Evolutionary conservation across 2,329 filamentous ascomycete species (phyloP), one percentile per base, ranked within the genome.

Genomic region (Biscogniauxia mediterranea): DNA sequence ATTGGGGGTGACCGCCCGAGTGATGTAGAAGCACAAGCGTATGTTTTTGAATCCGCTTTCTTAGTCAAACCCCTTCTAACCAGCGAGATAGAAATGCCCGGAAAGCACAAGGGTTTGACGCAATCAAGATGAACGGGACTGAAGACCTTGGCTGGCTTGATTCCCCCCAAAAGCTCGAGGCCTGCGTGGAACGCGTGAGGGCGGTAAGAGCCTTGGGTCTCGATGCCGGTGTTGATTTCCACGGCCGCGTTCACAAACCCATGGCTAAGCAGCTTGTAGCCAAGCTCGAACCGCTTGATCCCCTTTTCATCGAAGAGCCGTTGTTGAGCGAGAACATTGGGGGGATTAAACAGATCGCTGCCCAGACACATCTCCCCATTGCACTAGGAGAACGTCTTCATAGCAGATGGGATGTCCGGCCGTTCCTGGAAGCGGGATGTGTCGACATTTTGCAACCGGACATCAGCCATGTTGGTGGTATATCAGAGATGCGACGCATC

Each of bases 81-180:
- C 15, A 7, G 1, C 56, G 32, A 54, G 63, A 32, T 32, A 87
- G 84, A 3, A 81, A 84, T 68, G 80, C 79, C 5, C 80, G 86
- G 4, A 81, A 83, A 67, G 77, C 78, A 11, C 87, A 90, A 73
- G 88, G 88, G 0, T 87, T 91, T 70, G 85, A 78, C 2, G 81
- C 83, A 3, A 83, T 92, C 58, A 93, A 93, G 72, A 93, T 93
- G 90, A 92, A 93, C 71, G 90, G 83, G 5, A 93, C 90, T 0
- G 88, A 89, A 69, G 90, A 92, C 64, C 75, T 92, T 1, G 87
- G 85, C 65, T 93, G 89, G 89, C 80, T 93, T 0, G 91, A 93
- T 73, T 89, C 88, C 0, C 90, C 90, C 0, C 78, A 81, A 0
- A 80, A 81, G 0, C 79, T 93, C 0, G 81, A 89, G 52, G 78